Conservation (phyloP, 371 early-diverging fungal species). For the Quaeritorhiza haematococci region DNA sequence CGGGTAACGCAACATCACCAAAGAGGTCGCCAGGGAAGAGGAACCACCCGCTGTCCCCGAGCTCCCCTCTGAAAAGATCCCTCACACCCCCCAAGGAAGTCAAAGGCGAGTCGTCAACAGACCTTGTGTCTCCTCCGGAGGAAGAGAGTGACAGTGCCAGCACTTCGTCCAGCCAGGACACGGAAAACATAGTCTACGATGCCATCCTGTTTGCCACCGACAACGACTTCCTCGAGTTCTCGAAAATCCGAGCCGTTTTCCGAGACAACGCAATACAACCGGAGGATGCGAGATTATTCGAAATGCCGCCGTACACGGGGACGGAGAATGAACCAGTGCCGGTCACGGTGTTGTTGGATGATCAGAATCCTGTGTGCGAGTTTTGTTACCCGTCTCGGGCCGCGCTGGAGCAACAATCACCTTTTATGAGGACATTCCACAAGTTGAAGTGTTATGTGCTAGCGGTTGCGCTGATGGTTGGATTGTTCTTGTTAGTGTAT, state of each 20-base stretch:
- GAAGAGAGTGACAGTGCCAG: background rate
- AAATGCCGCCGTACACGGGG: slow-evolving; percentile 40
- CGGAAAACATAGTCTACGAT: slow-evolving; percentile 24
- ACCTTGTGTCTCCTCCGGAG: background rate
- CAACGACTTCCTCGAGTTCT: slow-evolving; percentile 50
- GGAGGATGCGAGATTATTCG: slow-evolving; percentile 49
- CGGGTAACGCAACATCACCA: background rate
- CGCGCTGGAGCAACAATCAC: slow-evolving; percentile 7
- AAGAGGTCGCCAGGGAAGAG: slow-evolving; percentile 3
- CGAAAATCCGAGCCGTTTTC: slow-evolving; percentile 39
- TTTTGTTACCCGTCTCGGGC: slow-evolving; percentile 37
- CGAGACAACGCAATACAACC: slow-evolving; percentile 36
- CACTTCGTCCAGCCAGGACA: too few relatives aligned
- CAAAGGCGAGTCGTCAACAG: background rate
- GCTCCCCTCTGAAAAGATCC: background rate
- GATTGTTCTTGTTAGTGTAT: slow-evolving; percentile 25
- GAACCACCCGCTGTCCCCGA: background rate
- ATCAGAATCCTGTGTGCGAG: slow-evolving; percentile 29
- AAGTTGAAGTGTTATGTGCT: slow-evolving; percentile 36
- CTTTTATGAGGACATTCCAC: slow-evolving; percentile 28
- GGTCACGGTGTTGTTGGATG: slow-evolving; percentile 25
- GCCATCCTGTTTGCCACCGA: slow-evolving; percentile 54
- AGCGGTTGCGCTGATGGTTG: slow-evolving; percentile 18
- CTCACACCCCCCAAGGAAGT: background rate
- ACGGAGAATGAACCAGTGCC: background rate